Evolutionary conservation across 441 rosid genomes (phyloP).

Genomic region (Erodium trifolium): DNA sequence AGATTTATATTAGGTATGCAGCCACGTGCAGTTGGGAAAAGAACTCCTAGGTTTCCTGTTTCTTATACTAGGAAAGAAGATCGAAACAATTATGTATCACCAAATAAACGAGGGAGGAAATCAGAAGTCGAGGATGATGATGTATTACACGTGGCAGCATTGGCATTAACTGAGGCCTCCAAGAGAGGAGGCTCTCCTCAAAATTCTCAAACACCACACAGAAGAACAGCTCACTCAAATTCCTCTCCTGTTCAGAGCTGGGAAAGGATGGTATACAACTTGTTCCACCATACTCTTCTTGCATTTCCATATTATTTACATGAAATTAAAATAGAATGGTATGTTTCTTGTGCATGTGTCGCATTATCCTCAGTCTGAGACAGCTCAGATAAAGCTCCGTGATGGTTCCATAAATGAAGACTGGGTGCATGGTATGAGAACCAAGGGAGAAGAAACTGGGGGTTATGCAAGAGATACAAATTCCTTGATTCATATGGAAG

Average conservation of each 20-base stretch:
- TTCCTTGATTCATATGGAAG: conserved; percentile 48
- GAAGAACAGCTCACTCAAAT: conserved; percentile 30
- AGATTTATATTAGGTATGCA: conserved; percentile 39
- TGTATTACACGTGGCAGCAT: conserved; percentile 54
- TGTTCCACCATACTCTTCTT: not conserved
- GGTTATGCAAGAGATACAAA: conserved; percentile 33
- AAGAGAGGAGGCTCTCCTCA: conserved; percentile 54
- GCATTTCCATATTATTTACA: conserved; percentile 6
- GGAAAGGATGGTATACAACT: conserved; percentile 46
- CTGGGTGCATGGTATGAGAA: conserved; percentile 35
- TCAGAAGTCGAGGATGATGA: conserved; percentile 48
- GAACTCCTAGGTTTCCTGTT: conserved; percentile 87
- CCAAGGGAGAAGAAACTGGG: conserved; percentile 32
- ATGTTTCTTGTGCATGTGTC: conserved; percentile 18
- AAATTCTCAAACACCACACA: conserved; percentile 34
- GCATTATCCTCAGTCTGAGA: conserved; percentile 36
- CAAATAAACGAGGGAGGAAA: conserved; percentile 42
- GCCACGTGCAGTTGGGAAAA: conserved; percentile 73
- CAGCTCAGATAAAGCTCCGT: conserved; percentile 32
- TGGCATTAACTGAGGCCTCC: conserved; percentile 58
- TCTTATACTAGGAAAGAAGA: conserved; percentile 39
- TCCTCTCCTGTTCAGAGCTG: conserved; percentile 44
- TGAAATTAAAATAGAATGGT: not conserved
- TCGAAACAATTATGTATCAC: conserved; percentile 32
- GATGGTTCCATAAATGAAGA: conserved; percentile 37